Base-by-base conservation (phyloP, 306 rosid species). In the Fragaria nilgerrensis region DNA sequence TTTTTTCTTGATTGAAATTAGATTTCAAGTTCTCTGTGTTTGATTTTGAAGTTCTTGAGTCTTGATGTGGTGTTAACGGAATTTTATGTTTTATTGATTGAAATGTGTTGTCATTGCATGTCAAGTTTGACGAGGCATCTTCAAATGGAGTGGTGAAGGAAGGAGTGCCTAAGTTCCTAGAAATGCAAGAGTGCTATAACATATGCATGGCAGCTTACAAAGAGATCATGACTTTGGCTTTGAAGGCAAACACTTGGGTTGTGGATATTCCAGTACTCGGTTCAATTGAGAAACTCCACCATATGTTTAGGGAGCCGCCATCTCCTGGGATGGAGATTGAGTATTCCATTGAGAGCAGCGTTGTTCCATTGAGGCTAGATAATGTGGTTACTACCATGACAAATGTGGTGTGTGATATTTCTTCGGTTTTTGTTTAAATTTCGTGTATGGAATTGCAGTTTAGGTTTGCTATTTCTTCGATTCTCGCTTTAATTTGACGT, bases 111-210 rank as follows among this genome's bases (percentile, higher is more conserved):
- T 4, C 17, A 13, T 25, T 59, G n/a, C n/a, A n/a, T n/a, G 34
- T 59, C 36, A 59, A 59, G 65, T 12, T 13, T 22, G 29, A 25
- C 12, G 65, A 23, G 14, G 34, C 65, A 10, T 49, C 16, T n/a
- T 58, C 64, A 41, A 64, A 64, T 32, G 69, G 69, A 6, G 1
- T 34, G 11, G 44, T 16, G 69, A 19, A 64, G 44, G 44, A 32
- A 17, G 23, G 34, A 13, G n/a, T 64, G 44, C 45, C 69, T 5
- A 16, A 32, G 69, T 82, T 27, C 55, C 77, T 68, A 27, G 63
- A 82, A 17, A 12, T 82, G 16, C 82, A 82, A 62, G 75, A 52
- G 80, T 65, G 78, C 20, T 59, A 78, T 39, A 78, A 82, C 81
- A 62, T 74, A 48, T 59, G 53, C 55, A 52, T 6, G 53, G 82